Evolutionary conservation across 495 filamentous ascomycete genomes (phyloP).

Genomic region (Penicillium fimorum): DNA sequence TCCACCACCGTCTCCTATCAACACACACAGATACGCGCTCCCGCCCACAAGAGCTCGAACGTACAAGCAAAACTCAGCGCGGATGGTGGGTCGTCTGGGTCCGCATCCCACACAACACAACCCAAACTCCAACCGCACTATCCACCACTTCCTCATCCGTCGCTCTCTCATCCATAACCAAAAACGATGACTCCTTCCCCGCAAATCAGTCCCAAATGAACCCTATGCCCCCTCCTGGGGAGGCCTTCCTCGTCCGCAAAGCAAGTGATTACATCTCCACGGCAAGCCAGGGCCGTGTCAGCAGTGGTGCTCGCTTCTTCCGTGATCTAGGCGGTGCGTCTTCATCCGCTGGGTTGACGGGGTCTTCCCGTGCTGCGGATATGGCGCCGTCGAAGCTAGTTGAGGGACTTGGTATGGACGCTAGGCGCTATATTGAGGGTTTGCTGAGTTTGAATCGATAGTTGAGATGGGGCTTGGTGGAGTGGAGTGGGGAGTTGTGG

Average conservation of each 20-base stretch:
- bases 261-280: slow-evolving; percentile 61
- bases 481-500: slow-evolving; percentile 4
- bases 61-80: slow-evolving; percentile 85
- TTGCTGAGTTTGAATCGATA: slow-evolving; percentile 73
- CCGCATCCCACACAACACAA: slow-evolving; percentile 50
- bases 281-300: slow-evolving; percentile 31
- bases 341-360: slow-evolving; percentile 21
- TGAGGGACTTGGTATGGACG: slow-evolving; percentile 88
- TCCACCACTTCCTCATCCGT: slow-evolving; percentile 21
- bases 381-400: slow-evolving; percentile 65
- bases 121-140: slow-evolving; percentile 16
- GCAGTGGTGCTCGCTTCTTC: slow-evolving; percentile 49
- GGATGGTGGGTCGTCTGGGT: slow-evolving; percentile 99
- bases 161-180: slow-evolving; percentile 19
- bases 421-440: slow-evolving; percentile 79
- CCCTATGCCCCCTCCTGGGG: slow-evolving; percentile 41
- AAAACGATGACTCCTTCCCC: slow-evolving; percentile 21
- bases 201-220: not conserved
- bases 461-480: not conserved
- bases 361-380: slow-evolving; percentile 29
- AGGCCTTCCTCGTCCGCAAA: slow-evolving; percentile 76
- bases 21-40: slow-evolving; percentile 65
- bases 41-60: slow-evolving; percentile 64
- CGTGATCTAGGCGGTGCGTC: slow-evolving; percentile 46
- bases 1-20: slow-evolving; percentile 79